Percentiles rank a stretch among this genome's conserved stretches.
These are phyloP conservation scores for Penicillium roqueforti DNA, from an alignment of 495 filamentous ascomycete species.

Conservation along the genomic window DNA sequence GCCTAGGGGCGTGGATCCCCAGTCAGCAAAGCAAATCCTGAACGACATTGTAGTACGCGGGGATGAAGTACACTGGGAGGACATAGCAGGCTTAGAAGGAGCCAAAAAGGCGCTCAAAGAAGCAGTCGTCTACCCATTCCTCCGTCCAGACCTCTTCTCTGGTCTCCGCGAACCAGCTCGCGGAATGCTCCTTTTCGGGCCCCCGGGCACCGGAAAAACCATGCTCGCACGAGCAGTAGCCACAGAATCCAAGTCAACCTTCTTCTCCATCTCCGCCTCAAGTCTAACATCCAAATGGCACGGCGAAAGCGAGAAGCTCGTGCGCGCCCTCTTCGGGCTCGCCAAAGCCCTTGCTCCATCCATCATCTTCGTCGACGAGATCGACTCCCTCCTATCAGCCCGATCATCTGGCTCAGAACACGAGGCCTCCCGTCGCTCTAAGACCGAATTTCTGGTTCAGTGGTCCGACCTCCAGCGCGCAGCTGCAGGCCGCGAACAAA, in stretches of 20 bases:
- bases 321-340: conserved; percentile 84
- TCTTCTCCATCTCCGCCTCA: conserved; percentile 94
- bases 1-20: conserved; percentile 72
- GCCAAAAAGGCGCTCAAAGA: conserved; percentile 94
- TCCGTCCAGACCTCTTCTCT: conserved; percentile 93
- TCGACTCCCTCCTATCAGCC: conserved; percentile 87
- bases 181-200: conserved; percentile 95
- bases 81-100: conserved; percentile 85
- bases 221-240: conserved; percentile 96
- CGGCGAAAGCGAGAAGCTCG: conserved; percentile 94
- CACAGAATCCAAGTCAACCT: conserved; percentile 90
- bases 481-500: conserved; percentile 77
- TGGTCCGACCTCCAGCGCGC: conserved; percentile 93
- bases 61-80: conserved; percentile 92
- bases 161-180: conserved; percentile 90
- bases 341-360: conserved; percentile 88
- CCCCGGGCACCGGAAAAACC: conserved; percentile 95
- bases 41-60: conserved; percentile 96
- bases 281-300: conserved; percentile 95
- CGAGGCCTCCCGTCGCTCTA: conserved; percentile 89
- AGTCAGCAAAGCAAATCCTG: conserved; percentile 83
- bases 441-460: conserved; percentile 97
- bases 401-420: conserved; percentile 81
- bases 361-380: conserved; percentile 99
- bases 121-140: conserved; percentile 94